Conservation (phyloP, 352 stramenopile species). For the Phytophthora meadii region DNA sequence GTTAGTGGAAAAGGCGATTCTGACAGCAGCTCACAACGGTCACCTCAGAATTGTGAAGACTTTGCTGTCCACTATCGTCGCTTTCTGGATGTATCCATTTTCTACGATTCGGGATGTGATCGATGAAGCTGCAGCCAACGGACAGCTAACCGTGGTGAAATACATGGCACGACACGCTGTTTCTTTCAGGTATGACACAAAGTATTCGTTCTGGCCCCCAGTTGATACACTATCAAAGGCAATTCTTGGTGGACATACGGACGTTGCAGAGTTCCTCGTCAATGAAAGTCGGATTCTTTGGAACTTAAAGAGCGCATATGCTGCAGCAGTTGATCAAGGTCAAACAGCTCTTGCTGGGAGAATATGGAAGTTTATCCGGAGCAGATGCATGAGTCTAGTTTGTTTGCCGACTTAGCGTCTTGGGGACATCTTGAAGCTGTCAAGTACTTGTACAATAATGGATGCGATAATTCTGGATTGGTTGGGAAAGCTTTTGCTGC, state of each 20-base stretch:
- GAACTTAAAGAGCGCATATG: constrained; percentile 1
- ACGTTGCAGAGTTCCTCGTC: background rate
- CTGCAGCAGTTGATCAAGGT: background rate
- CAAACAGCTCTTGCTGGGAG: background rate
- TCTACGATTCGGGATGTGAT: background rate
- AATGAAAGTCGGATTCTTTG: background rate
- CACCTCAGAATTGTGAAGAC: no score
- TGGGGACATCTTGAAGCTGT: background rate
- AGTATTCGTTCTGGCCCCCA: background rate
- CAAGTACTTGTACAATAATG: constrained; percentile 2
- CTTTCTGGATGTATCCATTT: no score
- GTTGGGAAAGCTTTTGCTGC: constrained; percentile 1
- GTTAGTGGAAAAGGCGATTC: no score
- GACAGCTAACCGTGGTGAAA: constrained; percentile 5
- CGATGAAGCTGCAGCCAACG: constrained; percentile 18
- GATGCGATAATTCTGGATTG: background rate
- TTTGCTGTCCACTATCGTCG: no score
- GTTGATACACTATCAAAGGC: background rate
- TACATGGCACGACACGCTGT: constrained; percentile 4
- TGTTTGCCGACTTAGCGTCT: background rate
- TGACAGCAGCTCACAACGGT: no score
- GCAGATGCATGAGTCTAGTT: background rate
- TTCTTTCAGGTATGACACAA: background rate
- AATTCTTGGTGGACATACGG: constrained; percentile 34
- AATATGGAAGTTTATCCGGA: background rate